Evolutionary conservation across 2,329 filamentous ascomycete genomes (phyloP), one percentile per base, ranked within the genome.

Genomic region (Sclerotinia trifoliorum): DNA sequence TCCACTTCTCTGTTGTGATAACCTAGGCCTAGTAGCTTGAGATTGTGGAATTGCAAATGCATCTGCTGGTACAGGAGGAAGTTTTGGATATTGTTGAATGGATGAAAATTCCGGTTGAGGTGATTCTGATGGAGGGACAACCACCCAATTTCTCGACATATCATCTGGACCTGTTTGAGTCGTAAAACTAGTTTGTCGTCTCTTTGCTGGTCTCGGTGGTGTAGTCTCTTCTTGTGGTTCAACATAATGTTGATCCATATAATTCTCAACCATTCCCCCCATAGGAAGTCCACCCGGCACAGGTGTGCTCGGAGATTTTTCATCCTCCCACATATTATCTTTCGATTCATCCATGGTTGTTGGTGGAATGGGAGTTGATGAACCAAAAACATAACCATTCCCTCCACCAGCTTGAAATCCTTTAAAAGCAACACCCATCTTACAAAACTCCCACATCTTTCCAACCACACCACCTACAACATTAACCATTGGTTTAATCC

Each of bases 381-480:
- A 57, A 8, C 64, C 64, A 66, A 8, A 67, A 11, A 69, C 68
- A 75, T 94, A 96, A 35, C 87, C 88, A 69, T 83, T 83, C 11
- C 94, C 94, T 3, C 90, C 92, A 10, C 94, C 94, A 17, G 94
- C 93, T 70, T 94, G 89, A 78, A 97, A 97, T 0, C 94, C 94
- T 66, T 86, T 85, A 75, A 97, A 96, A 1, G 71, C 70, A 11
- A 85, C 87, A 0, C 82, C 81, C 77, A 83, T 91, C 10, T 44
- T 58, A 81, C 94, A 97, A 74, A 97, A 95, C 73, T 93, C 86
- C 85, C 92, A 93, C 0, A 96, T 88, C 75, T 90, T 94, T 24
- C 92, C 91, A 1, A 91, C 83, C 0, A 90, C 83, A 52, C 81
- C 85, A 24, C 92, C 91, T 1, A 91, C 83, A 0, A 90, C 83